Evolutionary conservation across 805 yeast genomes (phyloP).

Genomic region (Suhomyces tanzawaensis): DNA sequence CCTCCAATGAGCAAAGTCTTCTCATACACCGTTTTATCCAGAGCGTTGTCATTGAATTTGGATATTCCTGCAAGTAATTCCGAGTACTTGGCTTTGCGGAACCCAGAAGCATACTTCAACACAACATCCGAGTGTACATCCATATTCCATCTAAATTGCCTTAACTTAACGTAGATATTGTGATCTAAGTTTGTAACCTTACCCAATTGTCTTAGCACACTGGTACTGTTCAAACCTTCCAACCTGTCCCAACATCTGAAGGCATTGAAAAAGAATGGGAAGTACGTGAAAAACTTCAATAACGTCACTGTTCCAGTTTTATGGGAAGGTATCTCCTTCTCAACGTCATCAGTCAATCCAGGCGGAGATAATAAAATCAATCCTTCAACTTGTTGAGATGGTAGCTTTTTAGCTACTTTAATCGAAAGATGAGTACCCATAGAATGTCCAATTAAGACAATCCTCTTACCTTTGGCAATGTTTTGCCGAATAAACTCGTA

Average conservation of each 20-base stretch:
- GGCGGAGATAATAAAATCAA: conserved; percentile 54
- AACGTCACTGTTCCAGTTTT: conserved; percentile 5
- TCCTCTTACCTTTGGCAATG: conserved; percentile 39
- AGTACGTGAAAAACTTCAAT: conserved; percentile 32
- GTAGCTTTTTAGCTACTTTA: conserved; percentile 41
- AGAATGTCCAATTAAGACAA: conserved; percentile 65
- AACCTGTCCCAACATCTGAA: conserved; percentile 59
- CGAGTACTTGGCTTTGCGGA: conserved; percentile 38
- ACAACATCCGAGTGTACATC: conserved; percentile 57
- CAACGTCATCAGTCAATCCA: conserved; percentile 23
- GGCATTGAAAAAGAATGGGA: conserved; percentile 50
- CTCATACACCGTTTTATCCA: conserved; percentile 28
- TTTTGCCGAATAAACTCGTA: conserved; percentile 35
- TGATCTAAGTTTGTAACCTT: conserved; percentile 2
- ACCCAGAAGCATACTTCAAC: conserved; percentile 52
- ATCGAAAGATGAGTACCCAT: conserved; percentile 63
- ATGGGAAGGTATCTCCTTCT: conserved; percentile 1
- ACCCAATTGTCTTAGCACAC: conserved; percentile 57
- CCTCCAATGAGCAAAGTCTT: conserved; percentile 62
- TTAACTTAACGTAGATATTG: conserved; percentile 41
- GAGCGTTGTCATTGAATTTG: conserved; percentile 33
- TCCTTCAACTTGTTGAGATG: conserved; percentile 42
- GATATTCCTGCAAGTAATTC: conserved; percentile 45
- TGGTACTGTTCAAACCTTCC: conserved; percentile 58
- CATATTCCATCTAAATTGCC: conserved; percentile 70